Conservation (phyloP, 2,329 filamentous ascomycete species). For the Trichoderma koningii region DNA sequence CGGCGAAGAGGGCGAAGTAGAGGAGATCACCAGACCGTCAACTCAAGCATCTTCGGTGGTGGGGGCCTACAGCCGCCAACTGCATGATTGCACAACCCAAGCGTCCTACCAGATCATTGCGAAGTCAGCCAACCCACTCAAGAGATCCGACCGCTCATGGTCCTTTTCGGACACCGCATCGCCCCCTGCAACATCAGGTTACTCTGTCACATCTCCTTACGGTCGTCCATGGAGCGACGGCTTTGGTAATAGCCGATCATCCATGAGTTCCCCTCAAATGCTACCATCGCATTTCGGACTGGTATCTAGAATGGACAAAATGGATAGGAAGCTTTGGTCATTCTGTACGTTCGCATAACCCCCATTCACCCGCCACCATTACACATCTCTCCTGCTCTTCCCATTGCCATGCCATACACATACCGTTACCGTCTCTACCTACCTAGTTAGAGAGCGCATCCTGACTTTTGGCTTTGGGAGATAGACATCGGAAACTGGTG, state of each 20-base stretch:
- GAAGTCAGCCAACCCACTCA: background rate
- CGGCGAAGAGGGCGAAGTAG: background rate
- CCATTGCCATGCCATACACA: background rate
- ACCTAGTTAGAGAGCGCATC: background rate
- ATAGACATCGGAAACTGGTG: constrained; percentile 46
- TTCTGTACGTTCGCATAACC: constrained; percentile 39
- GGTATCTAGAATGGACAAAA: constrained; percentile 40
- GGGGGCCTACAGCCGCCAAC: background rate
- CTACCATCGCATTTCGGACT: constrained; percentile 39
- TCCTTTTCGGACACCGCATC: constrained; percentile 3
- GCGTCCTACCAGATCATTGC: background rate
- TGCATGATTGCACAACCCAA: background rate
- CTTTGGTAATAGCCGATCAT: background rate
- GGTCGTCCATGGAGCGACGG: background rate
- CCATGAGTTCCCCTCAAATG: constrained; percentile 14
- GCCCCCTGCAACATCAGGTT: background rate
- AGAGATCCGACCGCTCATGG: background rate
- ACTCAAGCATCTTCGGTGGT: background rate
- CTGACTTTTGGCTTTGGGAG: constrained; percentile 14
- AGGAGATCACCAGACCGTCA: background rate
- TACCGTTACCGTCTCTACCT: background rate
- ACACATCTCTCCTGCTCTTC: background rate
- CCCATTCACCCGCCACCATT: background rate
- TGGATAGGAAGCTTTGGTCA: constrained; percentile 40
- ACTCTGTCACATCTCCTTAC: background rate